Base-by-base conservation (phyloP, 441 rosid genomes). In the Hura crepitans region DNA sequence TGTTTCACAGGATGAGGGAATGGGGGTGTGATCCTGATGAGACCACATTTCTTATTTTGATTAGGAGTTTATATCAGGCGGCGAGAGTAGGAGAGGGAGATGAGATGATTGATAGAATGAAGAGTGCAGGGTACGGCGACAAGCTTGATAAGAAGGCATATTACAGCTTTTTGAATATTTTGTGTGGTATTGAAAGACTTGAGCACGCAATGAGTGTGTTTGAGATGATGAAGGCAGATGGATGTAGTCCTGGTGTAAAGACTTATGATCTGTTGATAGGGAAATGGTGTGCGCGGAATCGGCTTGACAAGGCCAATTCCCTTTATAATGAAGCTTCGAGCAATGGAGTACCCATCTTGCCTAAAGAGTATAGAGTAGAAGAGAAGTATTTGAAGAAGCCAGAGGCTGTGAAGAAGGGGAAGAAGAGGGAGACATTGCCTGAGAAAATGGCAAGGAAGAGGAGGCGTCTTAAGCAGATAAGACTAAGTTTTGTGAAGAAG, bases 101-200 rank as follows among this genome's bases (percentile, higher is more conserved):
- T 57, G 93, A 89, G 71, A 88, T 92, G 98, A 87, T 92, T 22
- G 96, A 95, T 71, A 79, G 81, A 77, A 94, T 90, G 97, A 94
- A 89, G 68, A 89, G 93, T 62, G 87, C 89, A 0, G 91, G 95
- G 0, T 92, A 33, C 23, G 84, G 86, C 0, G 72, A 72, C 42
- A 75, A 75, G 54, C 84, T 94, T 72, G 85, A 73, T 74, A 86
- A 67, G 81, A 87, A 86, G 57, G 90, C 80, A 10, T 89, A 87
- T 75, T 94, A 87, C 27, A 86, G 85, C 33, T 85, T 90, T 76
- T 50, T 94, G 80, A 90, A 85, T 79, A 84, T 90, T 58, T 72
- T 94, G 77, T 90, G 97, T 70, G 99, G 97, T 53, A 85, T 94
- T 74, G 97, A 94, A 89, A 90, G 99, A 87, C 64, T 90, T 79